Conservation (phyloP, 2,329 filamentous ascomycete species). For the Phaeophleospora eucalypticola region DNA sequence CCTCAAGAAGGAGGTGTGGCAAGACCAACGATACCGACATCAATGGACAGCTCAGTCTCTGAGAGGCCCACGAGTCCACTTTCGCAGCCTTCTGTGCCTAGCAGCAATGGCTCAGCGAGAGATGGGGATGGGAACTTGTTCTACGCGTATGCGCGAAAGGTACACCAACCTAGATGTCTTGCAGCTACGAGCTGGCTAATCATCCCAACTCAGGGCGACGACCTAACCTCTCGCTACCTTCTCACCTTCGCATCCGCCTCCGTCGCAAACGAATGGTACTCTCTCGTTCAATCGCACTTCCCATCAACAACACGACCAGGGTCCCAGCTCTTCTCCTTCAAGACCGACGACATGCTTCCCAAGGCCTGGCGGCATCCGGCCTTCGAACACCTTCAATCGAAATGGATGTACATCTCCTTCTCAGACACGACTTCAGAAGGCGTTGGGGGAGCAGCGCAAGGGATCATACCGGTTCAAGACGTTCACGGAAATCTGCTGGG, state of each 20-base stretch:
- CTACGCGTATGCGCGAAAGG: conserved; percentile 28
- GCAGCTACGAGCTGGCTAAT: too few species aligned
- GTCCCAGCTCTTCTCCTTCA: conserved; percentile 32
- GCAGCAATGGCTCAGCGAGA: too few species aligned
- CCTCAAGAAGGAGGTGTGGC: background rate
- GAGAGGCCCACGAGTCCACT: too few species aligned
- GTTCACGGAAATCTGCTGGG: conserved; percentile 24
- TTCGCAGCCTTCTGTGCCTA: conserved; percentile 10
- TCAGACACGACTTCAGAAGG: conserved; percentile 16
- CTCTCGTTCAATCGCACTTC: conserved; percentile 29
- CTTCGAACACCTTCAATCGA: conserved; percentile 29
- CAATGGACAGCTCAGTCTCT: conserved; percentile 4
- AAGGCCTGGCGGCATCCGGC: conserved; percentile 28
- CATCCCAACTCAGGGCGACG: conserved; percentile 16
- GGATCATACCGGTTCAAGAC: conserved; percentile 30
- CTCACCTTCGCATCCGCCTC: conserved; percentile 31
- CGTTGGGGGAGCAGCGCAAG: conserved; percentile 24
- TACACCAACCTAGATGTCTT: too few species aligned
- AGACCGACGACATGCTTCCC: conserved; percentile 24
- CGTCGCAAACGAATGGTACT: conserved; percentile 33
- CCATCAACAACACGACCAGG: conserved; percentile 27
- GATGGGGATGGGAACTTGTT: conserved; percentile 24
- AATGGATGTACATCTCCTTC: conserved; percentile 32
- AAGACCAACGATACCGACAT: background rate
- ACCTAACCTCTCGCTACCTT: conserved; percentile 29